These are phyloP conservation scores for Hypoxylon sp. DNA, from an alignment of 2,329 filamentous ascomycete species.

Conservation along the genomic window DNA sequence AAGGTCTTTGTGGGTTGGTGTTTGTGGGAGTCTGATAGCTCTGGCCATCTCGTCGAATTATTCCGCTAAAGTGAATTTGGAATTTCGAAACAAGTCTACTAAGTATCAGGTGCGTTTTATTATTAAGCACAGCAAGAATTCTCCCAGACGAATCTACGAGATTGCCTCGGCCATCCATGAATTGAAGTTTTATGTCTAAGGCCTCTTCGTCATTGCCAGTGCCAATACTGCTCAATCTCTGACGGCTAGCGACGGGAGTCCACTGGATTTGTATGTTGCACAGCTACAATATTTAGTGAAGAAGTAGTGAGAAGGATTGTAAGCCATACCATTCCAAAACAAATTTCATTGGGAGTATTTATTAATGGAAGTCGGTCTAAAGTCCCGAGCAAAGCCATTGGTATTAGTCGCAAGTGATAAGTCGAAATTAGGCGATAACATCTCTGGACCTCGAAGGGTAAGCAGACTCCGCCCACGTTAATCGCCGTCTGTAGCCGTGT, in stretches of 20 bases:
- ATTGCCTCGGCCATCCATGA: constrained; percentile 11
- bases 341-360: constrained; percentile 18
- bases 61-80: constrained; percentile 8
- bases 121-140: constrained; percentile 13
- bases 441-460: not conserved
- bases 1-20: not conserved
- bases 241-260: not conserved
- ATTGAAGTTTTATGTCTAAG: constrained; percentile 12
- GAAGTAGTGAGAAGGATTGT: not conserved
- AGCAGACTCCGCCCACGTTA: not conserved
- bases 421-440: not conserved
- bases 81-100: constrained; percentile 13
- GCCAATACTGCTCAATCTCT: not conserved
- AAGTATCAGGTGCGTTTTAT: constrained; percentile 18
- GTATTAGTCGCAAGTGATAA: not conserved
- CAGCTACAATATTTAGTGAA: constrained; percentile 22
- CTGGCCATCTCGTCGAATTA: not conserved
- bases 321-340: constrained; percentile 40
- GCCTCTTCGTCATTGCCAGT: not conserved
- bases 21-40: not conserved
- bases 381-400: not conserved
- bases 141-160: constrained; percentile 7
- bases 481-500: not conserved
- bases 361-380: not conserved
- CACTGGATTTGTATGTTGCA: constrained; percentile 27